phyloP scores from a whole-genome alignment of 345 rosid species.

The Eucalyptus regnans region DNA sequence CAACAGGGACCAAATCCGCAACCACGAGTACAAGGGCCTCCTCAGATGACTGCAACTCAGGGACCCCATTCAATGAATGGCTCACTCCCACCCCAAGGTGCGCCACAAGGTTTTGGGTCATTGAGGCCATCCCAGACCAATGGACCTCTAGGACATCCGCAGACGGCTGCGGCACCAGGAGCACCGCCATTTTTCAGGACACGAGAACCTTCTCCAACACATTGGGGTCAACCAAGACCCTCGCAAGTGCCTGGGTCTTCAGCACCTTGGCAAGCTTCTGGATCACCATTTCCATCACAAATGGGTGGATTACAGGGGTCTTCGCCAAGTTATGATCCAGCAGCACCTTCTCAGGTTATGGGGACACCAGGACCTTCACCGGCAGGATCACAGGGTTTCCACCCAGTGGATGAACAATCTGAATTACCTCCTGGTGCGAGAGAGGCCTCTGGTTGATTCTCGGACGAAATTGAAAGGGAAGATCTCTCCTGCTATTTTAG shows the following conservation, averaged over 20 bases:
- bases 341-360: slow-evolving; percentile 1
- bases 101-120: neutral
- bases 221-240: neutral
- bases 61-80: neutral
- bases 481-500: neutral
- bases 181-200: neutral
- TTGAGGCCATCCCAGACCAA: neutral
- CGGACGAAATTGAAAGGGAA: neutral
- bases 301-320: slow-evolving; percentile 1
- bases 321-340: slow-evolving; percentile 2
- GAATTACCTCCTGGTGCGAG: neutral
- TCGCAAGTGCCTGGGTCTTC: neutral
- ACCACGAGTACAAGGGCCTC: neutral
- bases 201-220: neutral
- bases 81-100: neutral
- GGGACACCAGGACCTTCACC: neutral
- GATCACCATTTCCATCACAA: neutral
- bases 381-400: neutral
- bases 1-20: slow-evolving; percentile 4
- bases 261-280: neutral
- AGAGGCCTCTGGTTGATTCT: neutral
- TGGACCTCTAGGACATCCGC: neutral
- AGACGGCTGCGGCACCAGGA: neutral
- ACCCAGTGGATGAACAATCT: neutral
- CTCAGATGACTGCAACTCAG: neutral